phyloP scores from a whole-genome alignment of 179 eudicot species.

The Nepenthes alata region DNA sequence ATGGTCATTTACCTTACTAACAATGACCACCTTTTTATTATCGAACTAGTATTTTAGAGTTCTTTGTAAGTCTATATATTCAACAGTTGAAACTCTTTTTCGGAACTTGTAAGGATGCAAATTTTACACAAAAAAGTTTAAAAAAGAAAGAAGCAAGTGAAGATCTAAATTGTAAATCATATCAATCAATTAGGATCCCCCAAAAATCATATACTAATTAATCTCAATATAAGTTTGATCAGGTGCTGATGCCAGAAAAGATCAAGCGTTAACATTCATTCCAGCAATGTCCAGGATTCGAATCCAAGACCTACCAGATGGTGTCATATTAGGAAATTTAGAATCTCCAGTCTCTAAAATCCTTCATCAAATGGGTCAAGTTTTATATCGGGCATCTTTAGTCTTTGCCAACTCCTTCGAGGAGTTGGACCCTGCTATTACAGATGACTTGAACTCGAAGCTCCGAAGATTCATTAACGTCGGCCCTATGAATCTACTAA shows the following conservation, averaged over 20 bases:
- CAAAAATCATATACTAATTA: no score
- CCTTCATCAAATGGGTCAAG: slow-evolving; percentile 16
- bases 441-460: slow-evolving; percentile 10
- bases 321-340: slow-evolving; percentile 13
- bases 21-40: no score
- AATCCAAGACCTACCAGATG: slow-evolving; percentile 15
- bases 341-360: slow-evolving; percentile 11
- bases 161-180: no score
- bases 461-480: slow-evolving; percentile 9
- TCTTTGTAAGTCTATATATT: no score
- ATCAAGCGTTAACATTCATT: slow-evolving; percentile 13
- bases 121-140: no score
- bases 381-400: slow-evolving; percentile 13
- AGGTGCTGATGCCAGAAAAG: slow-evolving; percentile 9
- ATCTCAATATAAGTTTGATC: background rate
- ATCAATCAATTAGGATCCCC: no score
- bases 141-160: no score
- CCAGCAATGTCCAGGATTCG: slow-evolving; percentile 21
- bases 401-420: slow-evolving; percentile 17
- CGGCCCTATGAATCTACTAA: slow-evolving; percentile 14
- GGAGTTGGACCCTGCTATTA: slow-evolving; percentile 12
- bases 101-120: no score
- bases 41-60: no score
- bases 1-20: no score
- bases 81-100: no score